phyloP scores from a whole-genome alignment of 2,329 filamentous ascomycete species.

The Alternaria triticina region DNA sequence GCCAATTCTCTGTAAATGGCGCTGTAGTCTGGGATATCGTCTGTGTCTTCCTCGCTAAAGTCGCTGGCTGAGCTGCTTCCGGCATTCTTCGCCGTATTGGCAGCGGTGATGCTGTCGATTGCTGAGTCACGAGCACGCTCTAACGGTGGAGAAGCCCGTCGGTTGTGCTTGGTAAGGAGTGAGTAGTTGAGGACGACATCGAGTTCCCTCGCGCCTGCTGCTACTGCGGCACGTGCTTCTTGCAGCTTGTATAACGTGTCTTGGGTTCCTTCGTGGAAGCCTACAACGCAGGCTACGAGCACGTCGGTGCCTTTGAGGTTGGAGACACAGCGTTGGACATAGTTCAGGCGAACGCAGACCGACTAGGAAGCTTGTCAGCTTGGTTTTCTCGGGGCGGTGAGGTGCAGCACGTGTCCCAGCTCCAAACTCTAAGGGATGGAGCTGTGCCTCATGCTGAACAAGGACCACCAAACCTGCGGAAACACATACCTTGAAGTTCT shows the following conservation, averaged over 20 bases:
- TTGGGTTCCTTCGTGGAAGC: constrained; percentile 66
- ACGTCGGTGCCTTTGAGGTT: constrained; percentile 57
- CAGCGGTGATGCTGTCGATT: constrained; percentile 42
- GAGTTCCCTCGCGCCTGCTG: constrained; percentile 61
- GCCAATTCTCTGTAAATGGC: constrained; percentile 61
- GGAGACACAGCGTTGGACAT: constrained; percentile 58
- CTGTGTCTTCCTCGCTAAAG: constrained; percentile 13
- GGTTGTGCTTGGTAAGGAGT: constrained; percentile 49
- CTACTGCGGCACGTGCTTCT: constrained; percentile 59
- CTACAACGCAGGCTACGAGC: constrained; percentile 64
- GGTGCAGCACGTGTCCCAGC: neutral
- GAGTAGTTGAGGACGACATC: constrained; percentile 66
- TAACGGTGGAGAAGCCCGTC: constrained; percentile 4
- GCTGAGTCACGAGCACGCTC: constrained; percentile 31
- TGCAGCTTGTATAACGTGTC: constrained; percentile 58
- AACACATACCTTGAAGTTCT: constrained; percentile 52
- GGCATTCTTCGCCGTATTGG: constrained; percentile 39
- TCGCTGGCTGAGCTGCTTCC: constrained; percentile 15
- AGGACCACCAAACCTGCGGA: neutral
- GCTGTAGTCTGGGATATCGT: constrained; percentile 51
- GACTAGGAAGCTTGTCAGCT: constrained; percentile 45
- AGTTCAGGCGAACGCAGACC: constrained; percentile 63
- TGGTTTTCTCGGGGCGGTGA: neutral
- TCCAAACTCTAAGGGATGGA: neutral
- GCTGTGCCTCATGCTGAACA: neutral